A percentile compares a stretch with the other conserved stretches of the same genome.
These are phyloP conservation scores for Dalbergia oliveri DNA, from an alignment of 306 rosid species.

Conservation along the genomic window DNA sequence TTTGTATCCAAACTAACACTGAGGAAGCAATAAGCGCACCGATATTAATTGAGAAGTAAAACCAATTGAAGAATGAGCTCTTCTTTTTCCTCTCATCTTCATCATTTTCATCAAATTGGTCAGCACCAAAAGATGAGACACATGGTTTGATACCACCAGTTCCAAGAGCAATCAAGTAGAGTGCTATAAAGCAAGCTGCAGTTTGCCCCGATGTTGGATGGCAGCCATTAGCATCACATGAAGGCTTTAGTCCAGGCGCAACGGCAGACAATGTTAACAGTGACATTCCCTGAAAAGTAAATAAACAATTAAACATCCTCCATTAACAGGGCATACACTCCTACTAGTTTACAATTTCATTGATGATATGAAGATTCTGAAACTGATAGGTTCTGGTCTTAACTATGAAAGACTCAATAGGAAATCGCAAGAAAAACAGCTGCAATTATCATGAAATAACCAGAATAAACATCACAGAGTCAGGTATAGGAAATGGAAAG, in stretches of 20 bases:
- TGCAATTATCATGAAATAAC: neutral
- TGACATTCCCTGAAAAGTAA: constrained; percentile 60
- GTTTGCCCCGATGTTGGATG: constrained; percentile 59
- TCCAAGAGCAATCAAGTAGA: constrained; percentile 84
- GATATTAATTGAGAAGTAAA: constrained; percentile 76
- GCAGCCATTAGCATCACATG: constrained; percentile 61
- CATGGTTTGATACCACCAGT: constrained; percentile 94
- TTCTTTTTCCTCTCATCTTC: constrained; percentile 68
- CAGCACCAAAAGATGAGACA: constrained; percentile 87
- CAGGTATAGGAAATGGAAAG: no score
- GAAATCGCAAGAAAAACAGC: neutral
- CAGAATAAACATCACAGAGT: neutral
- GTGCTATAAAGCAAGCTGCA: constrained; percentile 56
- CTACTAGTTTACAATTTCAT: neutral
- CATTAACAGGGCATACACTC: neutral
- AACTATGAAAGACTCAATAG: neutral
- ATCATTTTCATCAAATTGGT: constrained; percentile 82
- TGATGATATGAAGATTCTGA: neutral
- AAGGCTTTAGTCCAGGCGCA: constrained; percentile 65
- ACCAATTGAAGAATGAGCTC: constrained; percentile 88
- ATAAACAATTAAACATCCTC: neutral
- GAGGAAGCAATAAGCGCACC: constrained; percentile 87
- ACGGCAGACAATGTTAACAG: constrained; percentile 68
- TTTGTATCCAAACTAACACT: constrained; percentile 81
- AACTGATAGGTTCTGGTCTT: neutral